Percentiles rank a stretch among this genome's conserved stretches.
These are phyloP conservation scores for Alternaria viburni DNA, from an alignment of 2,329 filamentous ascomycete species.

Conservation along the genomic window DNA sequence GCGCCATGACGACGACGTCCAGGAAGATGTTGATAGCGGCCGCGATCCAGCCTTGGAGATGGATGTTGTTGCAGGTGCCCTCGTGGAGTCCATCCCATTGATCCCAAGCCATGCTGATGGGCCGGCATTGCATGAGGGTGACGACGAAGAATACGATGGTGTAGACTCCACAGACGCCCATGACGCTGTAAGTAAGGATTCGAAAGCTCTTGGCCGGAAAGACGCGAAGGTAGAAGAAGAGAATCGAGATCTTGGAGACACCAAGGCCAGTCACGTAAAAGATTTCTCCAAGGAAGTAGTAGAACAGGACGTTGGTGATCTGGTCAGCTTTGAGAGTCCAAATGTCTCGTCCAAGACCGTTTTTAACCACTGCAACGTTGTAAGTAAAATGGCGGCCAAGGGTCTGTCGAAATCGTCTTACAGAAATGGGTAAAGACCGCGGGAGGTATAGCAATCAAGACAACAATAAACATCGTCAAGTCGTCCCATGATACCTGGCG, in stretches of 20 bases:
- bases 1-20: constrained; percentile 33
- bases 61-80: constrained; percentile 42
- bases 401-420: not conserved
- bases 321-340: constrained; percentile 54
- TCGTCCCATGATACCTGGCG: constrained; percentile 49
- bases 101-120: constrained; percentile 58
- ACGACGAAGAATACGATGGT: constrained; percentile 56
- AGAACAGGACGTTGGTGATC: constrained; percentile 53
- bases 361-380: constrained; percentile 15
- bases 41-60: constrained; percentile 38
- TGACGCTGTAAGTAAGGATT: constrained; percentile 28
- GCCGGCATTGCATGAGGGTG: constrained; percentile 58
- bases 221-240: constrained; percentile 44
- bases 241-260: constrained; percentile 43
- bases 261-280: constrained; percentile 41
- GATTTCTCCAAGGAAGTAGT: constrained; percentile 36
- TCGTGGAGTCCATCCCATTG: constrained; percentile 35
- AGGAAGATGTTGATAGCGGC: constrained; percentile 44
- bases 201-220: constrained; percentile 40
- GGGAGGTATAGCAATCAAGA: constrained; percentile 40
- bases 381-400: not conserved
- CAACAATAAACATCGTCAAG: constrained; percentile 44
- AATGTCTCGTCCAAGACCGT: constrained; percentile 59
- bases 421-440: constrained; percentile 20
- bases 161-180: constrained; percentile 35